A percentile compares a stretch with the other conserved stretches of the same genome.
Conservation (phyloP, 2,329 filamentous ascomycete species). For the Pseudogymnoascus sp. region DNA sequence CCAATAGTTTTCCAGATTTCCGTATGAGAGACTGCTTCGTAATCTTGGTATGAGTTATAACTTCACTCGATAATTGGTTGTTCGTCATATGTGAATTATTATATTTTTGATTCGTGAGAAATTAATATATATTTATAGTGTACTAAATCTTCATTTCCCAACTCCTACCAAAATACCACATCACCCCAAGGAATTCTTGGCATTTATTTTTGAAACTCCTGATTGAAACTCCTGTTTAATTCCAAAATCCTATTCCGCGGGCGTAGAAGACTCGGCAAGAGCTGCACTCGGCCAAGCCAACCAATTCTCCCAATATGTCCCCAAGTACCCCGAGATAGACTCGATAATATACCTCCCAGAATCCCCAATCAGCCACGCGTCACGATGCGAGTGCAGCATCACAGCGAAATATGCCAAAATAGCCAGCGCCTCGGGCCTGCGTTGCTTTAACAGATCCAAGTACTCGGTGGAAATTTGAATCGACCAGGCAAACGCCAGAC, state of each 20-base stretch:
- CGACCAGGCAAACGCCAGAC: constrained; percentile 30
- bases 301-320: constrained; percentile 16
- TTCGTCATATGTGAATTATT: neutral
- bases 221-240: neutral
- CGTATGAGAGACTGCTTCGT: neutral
- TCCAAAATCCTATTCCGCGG: neutral
- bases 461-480: constrained; percentile 29
- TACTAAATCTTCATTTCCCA: neutral
- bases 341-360: constrained; percentile 20
- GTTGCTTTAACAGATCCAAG: constrained; percentile 25
- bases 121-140: neutral
- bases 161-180: neutral
- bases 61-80: neutral
- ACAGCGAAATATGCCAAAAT: constrained; percentile 32
- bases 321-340: constrained; percentile 18
- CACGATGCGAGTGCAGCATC: constrained; percentile 24
- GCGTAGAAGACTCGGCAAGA: neutral
- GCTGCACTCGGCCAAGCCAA: constrained; percentile 8
- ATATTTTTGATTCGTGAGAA: neutral
- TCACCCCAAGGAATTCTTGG: neutral
- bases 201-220: neutral
- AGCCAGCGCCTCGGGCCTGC: constrained; percentile 30
- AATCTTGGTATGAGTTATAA: neutral
- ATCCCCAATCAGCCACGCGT: constrained; percentile 22
- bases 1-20: too few relatives aligned